These are phyloP conservation scores for Scutellaria galericulata DNA, from an alignment of 257 asterid species.

Conservation along the genomic window DNA sequence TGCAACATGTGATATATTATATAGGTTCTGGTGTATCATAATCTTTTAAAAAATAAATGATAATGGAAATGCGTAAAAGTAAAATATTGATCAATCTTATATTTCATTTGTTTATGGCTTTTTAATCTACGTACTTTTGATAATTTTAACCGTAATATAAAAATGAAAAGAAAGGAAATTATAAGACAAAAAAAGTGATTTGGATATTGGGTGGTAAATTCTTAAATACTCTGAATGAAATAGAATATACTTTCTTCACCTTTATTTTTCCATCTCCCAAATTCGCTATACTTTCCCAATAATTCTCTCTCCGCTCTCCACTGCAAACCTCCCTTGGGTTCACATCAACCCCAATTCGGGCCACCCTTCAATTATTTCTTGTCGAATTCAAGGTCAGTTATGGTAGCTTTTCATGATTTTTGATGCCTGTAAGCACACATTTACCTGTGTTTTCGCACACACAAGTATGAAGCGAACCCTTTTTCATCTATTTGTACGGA, in stretches of 20 bases:
- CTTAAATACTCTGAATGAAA: neutral
- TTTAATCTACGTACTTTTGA: no score
- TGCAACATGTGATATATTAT: no score
- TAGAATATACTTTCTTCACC: constrained; percentile 32
- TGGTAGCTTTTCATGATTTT: constrained; percentile 18
- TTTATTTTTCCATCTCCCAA: constrained; percentile 27
- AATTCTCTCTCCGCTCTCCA: constrained; percentile 12
- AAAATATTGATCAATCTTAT: no score
- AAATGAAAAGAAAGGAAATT: no score
- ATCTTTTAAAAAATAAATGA: no score
- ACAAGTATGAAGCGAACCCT: constrained; percentile 8
- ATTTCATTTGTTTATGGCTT: no score
- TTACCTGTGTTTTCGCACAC: constrained; percentile 31
- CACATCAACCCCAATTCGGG: constrained; percentile 28
- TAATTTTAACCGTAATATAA: no score
- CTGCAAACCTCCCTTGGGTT: neutral
- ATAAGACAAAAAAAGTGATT: neutral
- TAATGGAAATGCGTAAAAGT: no score
- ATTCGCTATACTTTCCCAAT: constrained; percentile 26
- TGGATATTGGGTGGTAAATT: neutral
- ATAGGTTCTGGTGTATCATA: no score
- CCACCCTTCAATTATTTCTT: constrained; percentile 14
- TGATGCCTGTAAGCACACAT: constrained; percentile 29
- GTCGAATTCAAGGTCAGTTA: constrained; percentile 31
- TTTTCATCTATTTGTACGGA: constrained; percentile 24